phyloP scores from a whole-genome alignment of 2,329 filamentous ascomycete genomes.

The Talaromyces sp. region DNA sequence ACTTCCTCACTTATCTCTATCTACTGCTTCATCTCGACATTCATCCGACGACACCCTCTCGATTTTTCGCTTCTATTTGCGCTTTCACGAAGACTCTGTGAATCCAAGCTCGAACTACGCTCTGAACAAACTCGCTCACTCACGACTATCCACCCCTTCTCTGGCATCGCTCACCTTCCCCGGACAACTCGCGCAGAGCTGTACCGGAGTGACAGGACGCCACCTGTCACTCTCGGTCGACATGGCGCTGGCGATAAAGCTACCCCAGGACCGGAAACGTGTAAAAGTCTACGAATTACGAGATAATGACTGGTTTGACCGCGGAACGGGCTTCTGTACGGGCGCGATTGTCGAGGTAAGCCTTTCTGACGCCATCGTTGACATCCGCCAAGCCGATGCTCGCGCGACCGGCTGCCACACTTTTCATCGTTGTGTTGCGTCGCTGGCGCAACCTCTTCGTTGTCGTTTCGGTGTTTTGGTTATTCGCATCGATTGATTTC shows the following conservation, averaged over 20 bases:
- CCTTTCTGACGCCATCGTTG: constrained; percentile 9
- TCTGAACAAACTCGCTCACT: background rate
- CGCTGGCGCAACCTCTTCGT: constrained; percentile 18
- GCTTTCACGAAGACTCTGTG: background rate
- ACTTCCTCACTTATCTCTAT: constrained; percentile 1
- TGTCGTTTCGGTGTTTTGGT: background rate
- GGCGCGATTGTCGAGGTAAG: constrained; percentile 72
- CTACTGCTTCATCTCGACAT: constrained; percentile 11
- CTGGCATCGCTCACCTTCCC: constrained; percentile 7
- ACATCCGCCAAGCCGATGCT: constrained; percentile 4
- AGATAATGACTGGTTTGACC: constrained; percentile 98
- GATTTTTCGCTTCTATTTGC: background rate
- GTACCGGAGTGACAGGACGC: constrained; percentile 39
- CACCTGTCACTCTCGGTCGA: constrained; percentile 32
- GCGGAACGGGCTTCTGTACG: constrained; percentile 92
- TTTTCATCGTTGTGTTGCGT: background rate
- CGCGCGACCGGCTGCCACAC: constrained; percentile 13
- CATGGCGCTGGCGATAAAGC: constrained; percentile 49
- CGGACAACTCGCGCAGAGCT: constrained; percentile 15
- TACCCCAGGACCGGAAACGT: constrained; percentile 55
- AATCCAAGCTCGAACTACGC: background rate
- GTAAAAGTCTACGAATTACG: constrained; percentile 99
- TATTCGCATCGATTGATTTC: background rate
- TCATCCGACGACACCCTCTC: constrained; percentile 5
- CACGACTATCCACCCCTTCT: background rate